Evolutionary conservation across 805 yeast genomes (phyloP).

Genomic region (Candida awuae): DNA sequence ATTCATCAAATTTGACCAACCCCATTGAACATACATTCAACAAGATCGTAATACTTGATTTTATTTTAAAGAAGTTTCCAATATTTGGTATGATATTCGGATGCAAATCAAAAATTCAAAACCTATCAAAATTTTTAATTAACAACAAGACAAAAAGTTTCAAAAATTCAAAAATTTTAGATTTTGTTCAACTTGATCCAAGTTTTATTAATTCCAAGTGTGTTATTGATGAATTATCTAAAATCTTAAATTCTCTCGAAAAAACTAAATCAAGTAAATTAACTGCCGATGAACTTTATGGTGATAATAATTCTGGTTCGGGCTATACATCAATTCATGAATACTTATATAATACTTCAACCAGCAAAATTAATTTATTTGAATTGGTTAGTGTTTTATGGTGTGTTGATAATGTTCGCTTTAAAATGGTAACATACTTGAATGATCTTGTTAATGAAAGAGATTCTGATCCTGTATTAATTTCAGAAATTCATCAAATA

Average conservation of each 20-base stretch:
- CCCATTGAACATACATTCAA: constrained; percentile 21
- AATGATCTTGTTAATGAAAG: constrained; percentile 4
- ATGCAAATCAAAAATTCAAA: constrained; percentile 1
- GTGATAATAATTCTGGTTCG: constrained; percentile 5
- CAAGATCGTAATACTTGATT: constrained; percentile 16
- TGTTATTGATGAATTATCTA: constrained; percentile 19
- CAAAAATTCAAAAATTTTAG: constrained; percentile 11
- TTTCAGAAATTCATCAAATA: constrained; percentile 4
- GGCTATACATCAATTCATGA: constrained; percentile 20
- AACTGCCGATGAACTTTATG: constrained; percentile 7
- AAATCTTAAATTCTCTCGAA: constrained; percentile 14
- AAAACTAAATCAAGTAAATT: constrained; percentile 7
- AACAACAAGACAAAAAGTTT: no score
- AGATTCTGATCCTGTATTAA: constrained; percentile 1
- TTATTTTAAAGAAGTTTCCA: constrained; percentile 14
- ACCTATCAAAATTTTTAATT: no score
- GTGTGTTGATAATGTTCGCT: constrained; percentile 18
- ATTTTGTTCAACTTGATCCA: constrained; percentile 18
- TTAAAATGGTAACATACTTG: constrained; percentile 8
- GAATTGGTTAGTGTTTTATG: constrained; percentile 21
- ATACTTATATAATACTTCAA: constrained; percentile 20
- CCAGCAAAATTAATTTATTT: constrained; percentile 19
- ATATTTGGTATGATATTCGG: constrained; percentile 6
- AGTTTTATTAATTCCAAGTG: constrained; percentile 17
- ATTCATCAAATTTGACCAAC: constrained; percentile 1